Evolutionary conservation across 352 stramenopile species (phyloP), one percentile per base, ranked within the genome.

Genomic region (Globisporangium polare): DNA sequence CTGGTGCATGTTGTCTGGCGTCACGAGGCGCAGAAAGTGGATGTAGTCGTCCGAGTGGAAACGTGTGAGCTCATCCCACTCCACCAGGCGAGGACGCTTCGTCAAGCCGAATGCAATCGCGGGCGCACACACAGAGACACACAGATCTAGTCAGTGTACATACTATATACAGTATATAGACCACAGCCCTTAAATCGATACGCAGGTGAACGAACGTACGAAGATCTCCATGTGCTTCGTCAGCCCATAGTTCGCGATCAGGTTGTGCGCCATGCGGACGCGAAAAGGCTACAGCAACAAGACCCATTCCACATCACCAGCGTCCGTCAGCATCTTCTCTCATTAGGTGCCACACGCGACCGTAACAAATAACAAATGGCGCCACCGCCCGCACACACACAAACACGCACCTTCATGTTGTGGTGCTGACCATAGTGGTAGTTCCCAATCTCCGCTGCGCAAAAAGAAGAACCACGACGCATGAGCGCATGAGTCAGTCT

Each of bases 21-120:
- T 99, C 56, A 99, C 97, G 18, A 97, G 88, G 4, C 94, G 89
- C 53, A 99, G 66, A 68, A 99, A 99, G 68, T 99, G 98, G 71
- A 99, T 98, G 88, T 99, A 99, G 78, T 99, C 98, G 71, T 99
- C 97, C 58, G 92, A 98, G 80, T 99, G 98, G 73, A 99, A 99
- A 47, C 96, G 89, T 31, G 97, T 99, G 82, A 99, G 97, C 62
- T 99, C 95, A 39, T 90, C 95, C 72, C 91, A 96, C 35, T 91
- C 95, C n/a, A 99, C 90, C 12, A 98, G 92, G 37, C 94, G 93
- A 37, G 98, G 97, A 22, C 87, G 83, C 86, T 96, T 10, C 5
- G 24, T 17, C 39, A 27, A 18, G 17, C 26, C 24, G 18, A 1
- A 17, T 1, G 46, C 41, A 47, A 26, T 0, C 5, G 37, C n/a